phyloP scores from a whole-genome alignment of 2,329 filamentous ascomycete genomes.

The Leptodontidium sp. region DNA sequence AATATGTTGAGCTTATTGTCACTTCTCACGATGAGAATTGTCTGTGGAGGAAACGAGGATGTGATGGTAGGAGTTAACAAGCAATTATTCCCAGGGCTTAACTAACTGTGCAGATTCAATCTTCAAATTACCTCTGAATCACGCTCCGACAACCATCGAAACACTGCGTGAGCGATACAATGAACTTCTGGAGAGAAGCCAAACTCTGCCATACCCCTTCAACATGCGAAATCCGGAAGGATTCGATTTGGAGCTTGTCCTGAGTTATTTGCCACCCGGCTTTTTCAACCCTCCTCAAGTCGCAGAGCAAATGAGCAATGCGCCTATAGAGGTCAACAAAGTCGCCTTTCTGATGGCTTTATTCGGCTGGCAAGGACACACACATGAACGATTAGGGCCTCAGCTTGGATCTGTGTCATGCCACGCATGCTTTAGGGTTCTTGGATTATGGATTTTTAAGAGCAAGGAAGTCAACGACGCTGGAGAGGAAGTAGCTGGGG shows the following conservation, averaged over 20 bases:
- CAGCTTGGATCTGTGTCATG: constrained; percentile 64
- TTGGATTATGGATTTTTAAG: constrained; percentile 95
- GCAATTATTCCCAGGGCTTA: constrained; percentile 3
- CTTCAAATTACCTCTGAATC: constrained; percentile 69
- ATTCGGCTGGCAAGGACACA: constrained; percentile 74
- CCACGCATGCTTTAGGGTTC: constrained; percentile 83
- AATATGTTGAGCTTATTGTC: constrained; percentile 77
- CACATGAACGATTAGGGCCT: constrained; percentile 41
- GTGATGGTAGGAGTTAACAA: constrained; percentile 70
- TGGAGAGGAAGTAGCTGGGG: constrained; percentile 58
- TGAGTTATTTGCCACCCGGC: constrained; percentile 58
- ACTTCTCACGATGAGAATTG: constrained; percentile 82
- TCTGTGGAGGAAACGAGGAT: constrained; percentile 87
- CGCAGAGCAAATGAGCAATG: background rate
- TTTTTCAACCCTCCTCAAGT: constrained; percentile 57
- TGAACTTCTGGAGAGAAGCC: constrained; percentile 61
- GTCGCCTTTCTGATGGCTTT: constrained; percentile 74
- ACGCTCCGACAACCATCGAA: constrained; percentile 64
- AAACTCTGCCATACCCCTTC: constrained; percentile 68
- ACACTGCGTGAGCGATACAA: constrained; percentile 70
- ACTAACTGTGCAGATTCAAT: constrained; percentile 59
- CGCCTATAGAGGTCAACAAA: constrained; percentile 56
- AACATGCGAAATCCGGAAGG: constrained; percentile 62
- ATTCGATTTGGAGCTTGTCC: constrained; percentile 59
- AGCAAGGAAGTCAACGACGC: constrained; percentile 71